Evolutionary conservation across 768 basidiomycete species (phyloP), one percentile per base, ranked within the genome.

Genomic region (Pulveroboletus frians): DNA sequence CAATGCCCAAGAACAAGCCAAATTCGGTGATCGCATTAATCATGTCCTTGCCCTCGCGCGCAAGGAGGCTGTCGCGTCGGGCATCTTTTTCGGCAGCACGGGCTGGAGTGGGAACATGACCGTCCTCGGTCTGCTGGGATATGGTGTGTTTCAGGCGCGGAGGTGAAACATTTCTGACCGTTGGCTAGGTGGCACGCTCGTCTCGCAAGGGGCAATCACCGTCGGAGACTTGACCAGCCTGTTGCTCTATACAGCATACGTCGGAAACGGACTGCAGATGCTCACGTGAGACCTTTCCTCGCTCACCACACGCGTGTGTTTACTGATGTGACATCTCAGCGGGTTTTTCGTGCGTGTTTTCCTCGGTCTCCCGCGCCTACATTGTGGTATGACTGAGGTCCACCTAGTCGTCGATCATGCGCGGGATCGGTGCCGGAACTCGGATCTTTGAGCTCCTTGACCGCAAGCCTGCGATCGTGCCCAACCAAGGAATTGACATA

Each of bases 21-120:
- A 88, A 51, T 99, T 96, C 61, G 76, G 80, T 38, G 73, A 86
- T 17, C 77, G 75, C 31, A 76, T 88, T 5, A 73, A 73, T 18
- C 69, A 65, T 7, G 85, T 98, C 2, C 78, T 97, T 31, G 67
- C 72, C 3, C 79, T 97, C 32, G 88, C 85, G 3, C 80, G 79
- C 55, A 90, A 84, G 58, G 95, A 99, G 67, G 91, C 94, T 2
- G 73, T 88, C 53, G 95, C 95, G 1, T 86, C 83, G 49, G 92
- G 87, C 4, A 84, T 96, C 43, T 99, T 99, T 72, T 96, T 88
- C 65, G 95, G 93, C 15, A 82, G 83, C 46, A 91, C 86, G 0
- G 88, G 91, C 1, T 88, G 91, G 84, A 92, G 92, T 47, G 94
- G 95, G 10, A 98, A 98, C 62, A 75, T 95, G 45, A 93, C 95